These are phyloP conservation scores for Avena eriantha DNA, from an alignment of 176 grass and related monocot species.

Conservation along the genomic window DNA sequence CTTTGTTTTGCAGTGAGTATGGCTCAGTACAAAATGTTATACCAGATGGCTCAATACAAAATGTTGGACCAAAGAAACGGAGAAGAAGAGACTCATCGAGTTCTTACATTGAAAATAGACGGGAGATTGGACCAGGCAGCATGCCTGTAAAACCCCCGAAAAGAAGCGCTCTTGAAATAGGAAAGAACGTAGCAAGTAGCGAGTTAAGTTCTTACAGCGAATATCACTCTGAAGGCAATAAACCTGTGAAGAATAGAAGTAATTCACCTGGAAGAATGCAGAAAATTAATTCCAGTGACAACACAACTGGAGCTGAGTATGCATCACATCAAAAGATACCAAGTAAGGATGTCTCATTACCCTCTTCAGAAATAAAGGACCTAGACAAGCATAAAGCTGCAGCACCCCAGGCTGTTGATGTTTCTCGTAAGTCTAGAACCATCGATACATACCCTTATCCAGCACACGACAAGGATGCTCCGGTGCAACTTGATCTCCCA, in stretches of 20 bases:
- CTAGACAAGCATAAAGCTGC: slow-evolving; percentile 53
- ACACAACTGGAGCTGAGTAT: slow-evolving; percentile 33
- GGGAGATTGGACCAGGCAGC: slow-evolving; percentile 24
- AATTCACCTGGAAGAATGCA: slow-evolving; percentile 34
- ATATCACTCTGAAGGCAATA: slow-evolving; percentile 47
- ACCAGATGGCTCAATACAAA: slow-evolving; percentile 50
- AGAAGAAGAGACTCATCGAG: slow-evolving; percentile 69
- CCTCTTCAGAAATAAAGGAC: slow-evolving; percentile 52
- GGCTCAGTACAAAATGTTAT: slow-evolving; percentile 46
- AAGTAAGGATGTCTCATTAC: slow-evolving; percentile 54
- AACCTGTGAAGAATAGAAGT: slow-evolving; percentile 41
- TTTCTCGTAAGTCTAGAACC: slow-evolving; percentile 40
- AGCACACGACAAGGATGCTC: slow-evolving; percentile 52
- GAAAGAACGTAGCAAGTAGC: slow-evolving; percentile 35
- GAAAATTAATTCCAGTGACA: slow-evolving; percentile 49
- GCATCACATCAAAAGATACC: slow-evolving; percentile 37
- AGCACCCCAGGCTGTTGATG: slow-evolving; percentile 8
- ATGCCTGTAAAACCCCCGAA: slow-evolving; percentile 48
- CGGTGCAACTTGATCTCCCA: slow-evolving; percentile 49
- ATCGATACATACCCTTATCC: slow-evolving; percentile 47
- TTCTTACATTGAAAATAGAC: slow-evolving; percentile 47
- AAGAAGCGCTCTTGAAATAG: slow-evolving; percentile 34
- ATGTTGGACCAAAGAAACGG: slow-evolving; percentile 62
- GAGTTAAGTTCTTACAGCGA: slow-evolving; percentile 39
- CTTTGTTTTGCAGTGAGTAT: slow-evolving; percentile 60